A percentile compares a stretch with the other conserved stretches of the same genome.
Conservation (phyloP, 768 basidiomycete species). For the Lyophyllum atratum region DNA sequence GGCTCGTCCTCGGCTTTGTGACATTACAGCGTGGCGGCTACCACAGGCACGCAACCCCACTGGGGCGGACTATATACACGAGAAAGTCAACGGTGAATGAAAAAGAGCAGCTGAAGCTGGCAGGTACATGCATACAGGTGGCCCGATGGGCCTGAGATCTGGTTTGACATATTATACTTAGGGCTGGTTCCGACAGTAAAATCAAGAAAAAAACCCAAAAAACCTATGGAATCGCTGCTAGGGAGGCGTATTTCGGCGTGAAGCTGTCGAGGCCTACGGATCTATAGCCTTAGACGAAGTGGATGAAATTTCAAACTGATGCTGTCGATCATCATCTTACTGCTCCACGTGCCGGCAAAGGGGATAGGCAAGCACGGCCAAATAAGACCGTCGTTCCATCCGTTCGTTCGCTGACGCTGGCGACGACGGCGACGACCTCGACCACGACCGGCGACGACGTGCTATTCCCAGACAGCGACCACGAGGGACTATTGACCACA, state of each 20-base stretch:
- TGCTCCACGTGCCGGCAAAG: neutral
- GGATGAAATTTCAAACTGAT: neutral
- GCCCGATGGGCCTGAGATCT: neutral
- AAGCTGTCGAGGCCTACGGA: neutral
- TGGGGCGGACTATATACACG: neutral
- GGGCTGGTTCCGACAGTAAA: neutral
- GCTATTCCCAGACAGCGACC: neutral
- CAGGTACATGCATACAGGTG: neutral
- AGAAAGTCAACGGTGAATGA: neutral
- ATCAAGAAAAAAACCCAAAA: neutral
- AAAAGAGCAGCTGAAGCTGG: neutral
- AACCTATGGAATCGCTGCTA: neutral
- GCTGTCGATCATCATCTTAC: neutral
- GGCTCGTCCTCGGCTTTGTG: neutral
- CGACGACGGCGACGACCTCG: conserved; percentile 5
- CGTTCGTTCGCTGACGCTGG: neutral
- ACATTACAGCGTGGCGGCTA: neutral
- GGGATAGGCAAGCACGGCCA: conserved; percentile 4
- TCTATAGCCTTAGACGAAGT: no score
- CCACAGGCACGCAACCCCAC: neutral
- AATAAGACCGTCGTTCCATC: neutral
- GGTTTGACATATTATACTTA: neutral
- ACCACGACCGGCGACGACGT: neutral
- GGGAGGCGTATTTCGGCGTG: neutral
- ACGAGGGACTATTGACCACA: neutral